phyloP scores from a whole-genome alignment of 441 rosid species.

The Flueggea neowawraea region DNA sequence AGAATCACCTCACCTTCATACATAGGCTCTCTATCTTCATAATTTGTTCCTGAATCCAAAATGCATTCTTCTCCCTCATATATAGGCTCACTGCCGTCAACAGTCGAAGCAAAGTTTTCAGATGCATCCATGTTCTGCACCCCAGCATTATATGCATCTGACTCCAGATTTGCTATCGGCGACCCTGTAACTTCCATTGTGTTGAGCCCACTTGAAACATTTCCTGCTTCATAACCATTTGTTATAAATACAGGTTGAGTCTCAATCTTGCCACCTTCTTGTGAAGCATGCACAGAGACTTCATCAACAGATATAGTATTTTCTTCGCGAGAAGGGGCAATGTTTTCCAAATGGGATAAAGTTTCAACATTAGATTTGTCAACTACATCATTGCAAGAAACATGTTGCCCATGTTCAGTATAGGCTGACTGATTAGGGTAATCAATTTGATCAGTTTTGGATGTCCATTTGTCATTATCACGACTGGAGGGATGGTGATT shows the following conservation, averaged over 20 bases:
- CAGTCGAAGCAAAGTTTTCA: slow-evolving; percentile 47
- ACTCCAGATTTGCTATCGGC: slow-evolving; percentile 29
- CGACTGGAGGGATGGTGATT: slow-evolving; percentile 23
- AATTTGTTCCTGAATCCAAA: slow-evolving; percentile 51
- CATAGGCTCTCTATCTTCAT: slow-evolving; percentile 74
- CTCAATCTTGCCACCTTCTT: slow-evolving; percentile 22
- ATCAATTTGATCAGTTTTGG: slow-evolving; percentile 24
- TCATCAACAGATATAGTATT: slow-evolving; percentile 22
- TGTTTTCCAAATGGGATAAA: slow-evolving; percentile 26
- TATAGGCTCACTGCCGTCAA: slow-evolving; percentile 83
- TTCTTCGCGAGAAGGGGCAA: slow-evolving; percentile 29
- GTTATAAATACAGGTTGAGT: slow-evolving; percentile 21
- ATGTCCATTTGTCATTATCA: slow-evolving; percentile 15
- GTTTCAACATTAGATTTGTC: slow-evolving; percentile 28
- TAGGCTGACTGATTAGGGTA: slow-evolving; percentile 30
- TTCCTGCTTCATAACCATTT: slow-evolving; percentile 30
- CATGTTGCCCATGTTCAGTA: slow-evolving; percentile 25
- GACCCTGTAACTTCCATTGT: slow-evolving; percentile 17
- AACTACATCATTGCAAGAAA: slow-evolving; percentile 21
- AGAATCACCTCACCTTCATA: slow-evolving; percentile 97
- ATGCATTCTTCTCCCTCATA: slow-evolving; percentile 98
- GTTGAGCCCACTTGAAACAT: slow-evolving; percentile 28
- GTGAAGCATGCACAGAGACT: slow-evolving; percentile 18
- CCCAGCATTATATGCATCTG: slow-evolving; percentile 48
- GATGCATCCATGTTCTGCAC: slow-evolving; percentile 40